Evolutionary conservation across 176 grass and related monocot species (phyloP), one percentile per base, ranked within the genome.

Genomic region (Rhynchospora breviuscula): DNA sequence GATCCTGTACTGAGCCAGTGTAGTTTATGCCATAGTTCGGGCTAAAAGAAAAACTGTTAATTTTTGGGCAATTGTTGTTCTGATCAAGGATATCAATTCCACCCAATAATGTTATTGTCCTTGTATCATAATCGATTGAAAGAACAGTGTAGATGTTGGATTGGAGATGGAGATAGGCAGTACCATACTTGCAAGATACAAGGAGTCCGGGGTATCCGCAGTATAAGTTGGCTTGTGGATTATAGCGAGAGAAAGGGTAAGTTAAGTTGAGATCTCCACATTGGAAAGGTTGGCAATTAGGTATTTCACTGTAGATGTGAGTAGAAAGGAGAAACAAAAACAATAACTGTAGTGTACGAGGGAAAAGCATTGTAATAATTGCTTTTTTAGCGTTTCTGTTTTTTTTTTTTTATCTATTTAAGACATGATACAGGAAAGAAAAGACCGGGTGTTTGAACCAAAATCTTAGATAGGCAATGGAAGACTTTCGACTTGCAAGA

Each of bases 181-280:
- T 3, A 82, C 51, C 3, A 26, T 29, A 51, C 1, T 68, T 59
- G 69, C 90, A 94, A 67, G 8, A 29, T 48, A 92, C 17, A 3
- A 47, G 81, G 81, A 90, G 82, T 56, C 81, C 48, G 0, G 90
- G 92, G 80, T 92, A 88, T n/a, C 92, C 84, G 81, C 90, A 90
- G 86, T 75, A 82, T 62, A 18, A 15, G 5, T 1, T 0, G 14
- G 22, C 5, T 2, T 56, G 35, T 15, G 57, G 12, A 59, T 49
- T 45, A 56, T 79, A 66, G 33, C 57, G 51, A 79, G 46, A 54
- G 48, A 79, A 79, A 15, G 51, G 75, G 29, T 79, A 58, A 11
- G 46, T 15, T 18, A 78, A 2, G 5, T 47, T 78, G 45, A 29
- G 25, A 58, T 40, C 23, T 53, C 26, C 77, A 33, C 53, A 80